These are phyloP conservation scores for Lophium mytilinum DNA, from an alignment of 495 filamentous ascomycete genomes.

Conservation along the genomic window DNA sequence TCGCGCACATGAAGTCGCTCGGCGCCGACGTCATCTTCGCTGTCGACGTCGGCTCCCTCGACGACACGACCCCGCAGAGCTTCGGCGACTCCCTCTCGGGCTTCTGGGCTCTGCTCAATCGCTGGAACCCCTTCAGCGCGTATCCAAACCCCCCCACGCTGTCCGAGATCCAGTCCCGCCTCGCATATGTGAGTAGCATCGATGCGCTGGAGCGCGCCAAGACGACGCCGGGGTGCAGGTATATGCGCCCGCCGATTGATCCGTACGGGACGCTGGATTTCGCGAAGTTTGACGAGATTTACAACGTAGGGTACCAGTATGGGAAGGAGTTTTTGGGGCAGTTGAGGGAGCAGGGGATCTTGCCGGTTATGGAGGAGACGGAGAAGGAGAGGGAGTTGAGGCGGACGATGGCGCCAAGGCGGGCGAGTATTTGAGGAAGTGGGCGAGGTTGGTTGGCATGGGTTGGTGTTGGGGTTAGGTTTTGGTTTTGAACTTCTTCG, in stretches of 20 bases:
- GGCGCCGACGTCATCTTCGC: constrained; percentile 93
- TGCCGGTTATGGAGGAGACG: constrained; percentile 62
- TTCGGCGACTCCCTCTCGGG: constrained; percentile 95
- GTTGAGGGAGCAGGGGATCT: constrained; percentile 64
- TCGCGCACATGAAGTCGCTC: constrained; percentile 91
- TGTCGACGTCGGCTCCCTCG: constrained; percentile 83
- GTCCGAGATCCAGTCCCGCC: constrained; percentile 86
- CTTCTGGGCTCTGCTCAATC: constrained; percentile 84
- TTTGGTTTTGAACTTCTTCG: too few relatives aligned
- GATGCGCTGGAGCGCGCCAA: constrained; percentile 94
- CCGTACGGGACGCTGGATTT: constrained; percentile 92
- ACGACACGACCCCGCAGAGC: constrained; percentile 80
- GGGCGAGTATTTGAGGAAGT: constrained; percentile 67
- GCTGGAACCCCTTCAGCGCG: constrained; percentile 91
- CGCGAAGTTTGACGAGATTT: constrained; percentile 95
- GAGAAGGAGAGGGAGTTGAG: constrained; percentile 84
- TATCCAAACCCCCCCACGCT: constrained; percentile 88
- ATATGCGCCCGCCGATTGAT: constrained; percentile 94
- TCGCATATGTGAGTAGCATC: constrained; percentile 89
- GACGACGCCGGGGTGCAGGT: constrained; percentile 74
- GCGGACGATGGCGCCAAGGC: constrained; percentile 85
- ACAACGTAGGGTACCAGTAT: constrained; percentile 75
- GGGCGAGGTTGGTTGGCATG: too few relatives aligned
- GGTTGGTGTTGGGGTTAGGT: too few relatives aligned
- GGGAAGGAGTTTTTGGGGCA: constrained; percentile 69